A percentile compares a stretch with the other conserved stretches of the same genome.
Evolutionary conservation across 345 rosid species (phyloP).

Genomic region (Salix arbutifolia): DNA sequence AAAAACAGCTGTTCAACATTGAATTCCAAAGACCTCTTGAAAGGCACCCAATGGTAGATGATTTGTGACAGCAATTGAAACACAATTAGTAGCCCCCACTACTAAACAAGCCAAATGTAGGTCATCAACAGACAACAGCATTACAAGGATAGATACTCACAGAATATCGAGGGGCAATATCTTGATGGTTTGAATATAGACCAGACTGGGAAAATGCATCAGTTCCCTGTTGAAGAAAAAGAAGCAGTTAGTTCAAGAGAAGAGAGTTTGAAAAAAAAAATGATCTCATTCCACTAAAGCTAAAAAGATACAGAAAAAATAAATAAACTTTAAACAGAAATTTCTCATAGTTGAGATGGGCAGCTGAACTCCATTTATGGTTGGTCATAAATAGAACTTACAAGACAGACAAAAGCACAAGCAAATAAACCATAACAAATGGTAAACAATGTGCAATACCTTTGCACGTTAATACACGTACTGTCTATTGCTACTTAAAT

Average conservation of each 20-base stretch:
- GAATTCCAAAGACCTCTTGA: not conserved
- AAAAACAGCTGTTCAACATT: not conserved
- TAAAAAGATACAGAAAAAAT: not conserved
- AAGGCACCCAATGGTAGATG: not conserved
- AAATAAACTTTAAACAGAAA: not conserved
- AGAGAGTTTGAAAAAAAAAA: not conserved
- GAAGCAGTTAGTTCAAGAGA: not conserved
- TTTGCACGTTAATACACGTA: not conserved
- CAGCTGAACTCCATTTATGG: not conserved
- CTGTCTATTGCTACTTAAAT: not conserved
- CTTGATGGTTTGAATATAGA: slow-evolving; percentile 91
- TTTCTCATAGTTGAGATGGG: not conserved
- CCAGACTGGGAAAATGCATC: slow-evolving; percentile 99
- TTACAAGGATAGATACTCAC: slow-evolving; percentile 39
- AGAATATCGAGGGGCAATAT: slow-evolving; percentile 91
- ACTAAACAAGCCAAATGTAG: not conserved
- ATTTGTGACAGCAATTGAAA: not conserved
- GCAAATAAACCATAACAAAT: not conserved
- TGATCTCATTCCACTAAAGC: not conserved
- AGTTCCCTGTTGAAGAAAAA: slow-evolving; percentile 43
- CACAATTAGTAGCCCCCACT: not conserved
- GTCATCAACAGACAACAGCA: not conserved
- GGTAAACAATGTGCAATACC: not conserved
- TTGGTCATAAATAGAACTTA: not conserved
- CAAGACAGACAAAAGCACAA: not conserved